Evolutionary conservation across 2,329 filamentous ascomycete species (phyloP), one percentile per base, ranked within the genome.

Genomic region (Phoma sp.): DNA sequence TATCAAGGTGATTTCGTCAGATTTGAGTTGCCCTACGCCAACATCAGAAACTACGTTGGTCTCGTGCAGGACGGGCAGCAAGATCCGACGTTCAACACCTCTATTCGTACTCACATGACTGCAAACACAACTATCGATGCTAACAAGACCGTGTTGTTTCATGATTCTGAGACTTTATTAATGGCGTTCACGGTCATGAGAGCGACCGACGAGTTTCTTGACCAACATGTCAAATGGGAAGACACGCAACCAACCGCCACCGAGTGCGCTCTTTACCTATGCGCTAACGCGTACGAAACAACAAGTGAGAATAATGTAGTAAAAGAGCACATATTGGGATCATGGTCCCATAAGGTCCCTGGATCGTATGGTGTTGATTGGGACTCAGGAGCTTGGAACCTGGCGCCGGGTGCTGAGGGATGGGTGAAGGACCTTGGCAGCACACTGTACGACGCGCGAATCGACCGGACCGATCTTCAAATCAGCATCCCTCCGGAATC

Each of bases 211-310:
- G 47, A 55, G 10, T 59, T 32, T 35, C 13, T 60, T 5, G 6
- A 51, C 6, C n/a, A 9, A 2, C 31, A 48, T 6, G n/a, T 38
- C 0, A 9, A 35, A 6, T 62, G 59, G 54, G 44, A 60, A 2
- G 32, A 32, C 10, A 38, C 53, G 17, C 33, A 25, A 2, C 52
- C 56, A 3, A 36, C 33, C 0, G 59, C 53, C 10, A 62, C 56
- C 15, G 59, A 62, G 21, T 62, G 59, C 17, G 56, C 47, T 8
- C 33, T 62, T 3, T 60, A 62, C 24, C 27, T 57, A 6, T 62
- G 56, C 27, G 43, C 57, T 12, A 62, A 62, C 8, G 47, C 43
- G 6, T 60, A 59, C 8, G 29, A 52, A 32, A 25, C 53, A 21
- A 49, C 36, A 8, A 57, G 37, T 8, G 15, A 52, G 15, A 51